Evolutionary conservation across 2,329 filamentous ascomycete genomes (phyloP).

Genomic region (Neobulgaria alba): DNA sequence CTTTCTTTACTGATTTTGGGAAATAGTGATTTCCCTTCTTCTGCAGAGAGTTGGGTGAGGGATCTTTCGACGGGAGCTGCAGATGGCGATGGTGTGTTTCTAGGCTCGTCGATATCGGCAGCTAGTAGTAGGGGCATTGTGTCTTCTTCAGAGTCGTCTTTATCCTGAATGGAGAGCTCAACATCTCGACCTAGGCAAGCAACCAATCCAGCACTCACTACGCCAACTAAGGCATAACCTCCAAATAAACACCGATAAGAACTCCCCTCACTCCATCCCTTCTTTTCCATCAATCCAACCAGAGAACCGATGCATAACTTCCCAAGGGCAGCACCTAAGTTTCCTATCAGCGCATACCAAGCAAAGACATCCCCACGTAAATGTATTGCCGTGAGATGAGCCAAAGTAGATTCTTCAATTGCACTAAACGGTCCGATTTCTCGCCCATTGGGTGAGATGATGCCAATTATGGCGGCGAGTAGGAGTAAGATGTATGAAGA

Average conservation of each 20-base stretch:
- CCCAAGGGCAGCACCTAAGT: conserved; percentile 51
- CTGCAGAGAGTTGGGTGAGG: too few relatives aligned
- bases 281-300: conserved; percentile 40
- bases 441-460: conserved; percentile 48
- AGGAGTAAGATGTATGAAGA: conserved; percentile 50
- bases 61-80: too few relatives aligned
- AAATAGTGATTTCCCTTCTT: conserved; percentile 31
- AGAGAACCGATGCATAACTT: conserved; percentile 51
- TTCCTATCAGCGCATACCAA: conserved; percentile 52
- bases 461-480: conserved; percentile 47
- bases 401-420: conserved; percentile 51
- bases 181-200: conserved; percentile 37
- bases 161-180: conserved; percentile 18
- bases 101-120: conserved; percentile 1
- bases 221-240: conserved; percentile 48
- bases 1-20: conserved; percentile 50
- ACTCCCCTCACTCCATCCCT: conserved; percentile 36
- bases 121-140: conserved; percentile 16
- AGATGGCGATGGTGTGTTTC: conserved; percentile 7
- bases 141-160: conserved; percentile 14
- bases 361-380: conserved; percentile 48
- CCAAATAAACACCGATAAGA: conserved; percentile 50
- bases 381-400: conserved; percentile 41
- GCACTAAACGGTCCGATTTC: conserved; percentile 57
- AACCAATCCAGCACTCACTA: conserved; percentile 46